Base-by-base conservation (phyloP, 176 grass and related monocot species). In the Poa annua region DNA sequence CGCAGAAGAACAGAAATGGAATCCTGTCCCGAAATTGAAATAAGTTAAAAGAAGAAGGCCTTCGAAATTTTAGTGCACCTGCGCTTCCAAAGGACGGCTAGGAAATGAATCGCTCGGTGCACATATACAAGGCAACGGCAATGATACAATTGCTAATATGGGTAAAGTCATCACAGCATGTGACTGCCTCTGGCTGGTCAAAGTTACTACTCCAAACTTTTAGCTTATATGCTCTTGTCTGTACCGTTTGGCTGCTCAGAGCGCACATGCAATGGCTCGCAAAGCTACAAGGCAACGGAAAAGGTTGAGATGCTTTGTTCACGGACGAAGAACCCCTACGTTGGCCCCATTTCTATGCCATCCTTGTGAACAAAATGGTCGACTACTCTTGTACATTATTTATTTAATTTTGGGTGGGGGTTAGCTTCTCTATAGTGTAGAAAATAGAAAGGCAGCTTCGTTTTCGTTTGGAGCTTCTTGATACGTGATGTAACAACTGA, bases 341-440 rank as follows among this genome's bases (percentile, higher is more conserved):
- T n/a, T 17, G 67, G 81, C 26, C 83, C 71, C 62, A 61, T 62
- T 61, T 53, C 59, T 61, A 17, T 85, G 77, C 1, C 68, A 50
- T 19, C 11, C n/a, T 57, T 69, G 80, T 81, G 52, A 61, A 45
- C 52, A n/a, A 32, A 77, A 34, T 6, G 41, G 71, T 34, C 53
- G 22, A 32, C 41, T 36, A 42, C 62, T 36, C 70, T 81, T 60
- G 33, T 42, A 13, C 70, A 66, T 19, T 29, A 29, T 6, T 29
- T 3, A 7, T 49, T 66, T 77, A 54, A 56, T 64, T 53, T 34
- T 32, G 19, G 44, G 35, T 20, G 44, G 63, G 12, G 53, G 41
- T 52, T 21, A n/a, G 12, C 1, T 24, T 41, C 25, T 21, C 57
- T 82, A 2, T 48, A 14, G 45, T 52, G 21, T 42, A 62, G 61